phyloP scores from a whole-genome alignment of 352 stramenopile genomes.

The Phytophthora idaei region DNA sequence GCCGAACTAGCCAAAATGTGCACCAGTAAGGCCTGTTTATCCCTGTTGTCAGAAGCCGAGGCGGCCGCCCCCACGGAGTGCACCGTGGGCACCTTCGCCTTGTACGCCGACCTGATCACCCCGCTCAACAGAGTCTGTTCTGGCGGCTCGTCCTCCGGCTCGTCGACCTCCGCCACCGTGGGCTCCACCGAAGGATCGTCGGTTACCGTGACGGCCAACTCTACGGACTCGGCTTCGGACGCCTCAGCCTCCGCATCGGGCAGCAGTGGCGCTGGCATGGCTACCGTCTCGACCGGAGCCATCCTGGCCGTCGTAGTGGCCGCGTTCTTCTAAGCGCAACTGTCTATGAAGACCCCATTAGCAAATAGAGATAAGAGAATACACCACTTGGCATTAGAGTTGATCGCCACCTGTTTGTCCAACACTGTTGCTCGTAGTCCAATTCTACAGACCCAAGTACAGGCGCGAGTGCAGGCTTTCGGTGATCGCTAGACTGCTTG shows the following conservation, averaged over 20 bases:
- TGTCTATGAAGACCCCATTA: not conserved
- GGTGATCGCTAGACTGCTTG: not conserved
- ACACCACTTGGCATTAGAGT: not conserved
- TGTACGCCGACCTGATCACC: constrained; percentile 40
- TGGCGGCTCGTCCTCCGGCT: constrained; percentile 13
- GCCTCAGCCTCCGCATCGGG: constrained; percentile 15
- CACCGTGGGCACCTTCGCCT: constrained; percentile 37
- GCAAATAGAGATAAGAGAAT: not conserved
- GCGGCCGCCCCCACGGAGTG: constrained; percentile 32
- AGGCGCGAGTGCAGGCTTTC: not conserved
- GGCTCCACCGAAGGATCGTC: constrained; percentile 7
- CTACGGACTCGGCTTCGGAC: constrained; percentile 15
- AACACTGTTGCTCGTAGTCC: not conserved
- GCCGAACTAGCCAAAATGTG: constrained; percentile 37
- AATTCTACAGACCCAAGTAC: too few relatives aligned
- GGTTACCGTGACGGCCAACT: constrained; percentile 4
- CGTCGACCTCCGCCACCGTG: constrained; percentile 9
- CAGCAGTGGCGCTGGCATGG: constrained; percentile 28
- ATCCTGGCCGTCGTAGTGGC: constrained; percentile 27
- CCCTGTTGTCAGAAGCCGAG: constrained; percentile 24
- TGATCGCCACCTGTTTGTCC: not conserved
- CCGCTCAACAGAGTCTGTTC: constrained; percentile 26
- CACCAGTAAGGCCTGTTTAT: constrained; percentile 29
- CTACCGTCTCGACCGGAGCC: constrained; percentile 26
- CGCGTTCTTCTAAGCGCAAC: constrained; percentile 37